Base-by-base conservation (phyloP, 2,329 filamentous ascomycete genomes). In the Dryadomyces quercus-mongolicae region DNA sequence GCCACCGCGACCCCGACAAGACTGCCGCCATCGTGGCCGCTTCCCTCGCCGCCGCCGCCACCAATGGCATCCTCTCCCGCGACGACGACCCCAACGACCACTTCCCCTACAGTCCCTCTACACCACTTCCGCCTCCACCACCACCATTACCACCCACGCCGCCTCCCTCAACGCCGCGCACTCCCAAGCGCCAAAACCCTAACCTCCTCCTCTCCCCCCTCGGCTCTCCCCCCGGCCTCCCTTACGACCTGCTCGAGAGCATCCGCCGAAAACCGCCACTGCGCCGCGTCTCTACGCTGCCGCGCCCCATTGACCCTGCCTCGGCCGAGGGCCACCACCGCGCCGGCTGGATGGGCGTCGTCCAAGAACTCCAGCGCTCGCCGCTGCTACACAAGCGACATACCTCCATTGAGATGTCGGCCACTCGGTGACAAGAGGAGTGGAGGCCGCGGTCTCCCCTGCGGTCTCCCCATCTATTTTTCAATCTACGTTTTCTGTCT, bases 311-410 rank as follows among this genome's bases (percentile, higher is more conserved):
- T 4, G 36, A 12, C 36, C 6, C 10, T 16, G 2, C 6, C 51
- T 70, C 71, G 47, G 67, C 73, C 38, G 70, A 70, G 47, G 67
- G 68, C 43, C 68, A 68, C 20, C 77, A 80, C 52, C 74, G 74
- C 53, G 68, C 69, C 57, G 79, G 80, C 25, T 85, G 81, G 81
- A 76, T 77, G 20, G 79, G 80, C 25, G 80, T 85, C 6, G 77
- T 85, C 21, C 71, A 78, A 53, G 81, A 85, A 61, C 67, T 85
- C 51, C 80, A 84, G 63, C 75, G 68, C 54, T 82, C 78, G 22
- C 81, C 81, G 2, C 65, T 76, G 54, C 74, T 85, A 70, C 78
- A 80, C 51, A 76, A 80, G 61, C 73, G 81, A 16, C 80, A 80
- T 62, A 77, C 78, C n/a, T 81, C 77, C 8, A 78, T 84, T 61